Evolutionary conservation across 108 stramenopile genomes (phyloP).

Genomic region (Cyclotella kingstonii): DNA sequence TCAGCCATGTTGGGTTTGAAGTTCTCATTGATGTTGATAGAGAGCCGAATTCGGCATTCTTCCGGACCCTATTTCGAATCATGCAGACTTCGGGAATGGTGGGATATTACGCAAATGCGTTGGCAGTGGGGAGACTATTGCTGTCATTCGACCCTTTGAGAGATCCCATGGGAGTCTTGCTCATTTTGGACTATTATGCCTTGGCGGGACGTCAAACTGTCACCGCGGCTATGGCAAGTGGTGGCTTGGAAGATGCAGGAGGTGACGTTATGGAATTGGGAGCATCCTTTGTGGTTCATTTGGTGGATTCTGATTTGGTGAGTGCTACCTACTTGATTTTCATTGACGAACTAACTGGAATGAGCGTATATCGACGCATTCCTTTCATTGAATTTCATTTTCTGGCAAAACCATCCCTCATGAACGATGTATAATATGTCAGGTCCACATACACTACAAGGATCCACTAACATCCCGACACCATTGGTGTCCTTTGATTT

Average conservation of each 20-base stretch:
- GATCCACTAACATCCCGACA: slow-evolving; percentile 34
- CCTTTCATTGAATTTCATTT: not conserved
- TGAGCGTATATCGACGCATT: no score
- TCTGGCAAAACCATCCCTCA: not conserved
- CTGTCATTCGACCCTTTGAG: slow-evolving; percentile 79
- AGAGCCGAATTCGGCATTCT: slow-evolving; percentile 55
- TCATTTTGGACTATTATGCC: slow-evolving; percentile 71
- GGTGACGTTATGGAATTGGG: slow-evolving; percentile 33
- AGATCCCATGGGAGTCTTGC: slow-evolving; percentile 74
- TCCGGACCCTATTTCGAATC: slow-evolving; percentile 61
- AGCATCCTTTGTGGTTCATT: slow-evolving; percentile 27
- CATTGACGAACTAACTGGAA: no score
- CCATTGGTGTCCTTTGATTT: slow-evolving; percentile 35
- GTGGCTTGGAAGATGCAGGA: slow-evolving; percentile 40
- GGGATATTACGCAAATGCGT: slow-evolving; percentile 49
- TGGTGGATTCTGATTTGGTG: slow-evolving; percentile 31
- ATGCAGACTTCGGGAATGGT: slow-evolving; percentile 51
- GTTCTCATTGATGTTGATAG: slow-evolving; percentile 57
- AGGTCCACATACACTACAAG: slow-evolving; percentile 36
- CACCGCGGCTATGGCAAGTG: not conserved
- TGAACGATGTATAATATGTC: no score
- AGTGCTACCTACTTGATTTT: no score
- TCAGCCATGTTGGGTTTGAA: not conserved
- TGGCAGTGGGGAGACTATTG: slow-evolving; percentile 57
- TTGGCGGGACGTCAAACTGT: slow-evolving; percentile 41